Base-by-base conservation (phyloP, 352 stramenopile genomes). In the Pythium dissotocum region DNA sequence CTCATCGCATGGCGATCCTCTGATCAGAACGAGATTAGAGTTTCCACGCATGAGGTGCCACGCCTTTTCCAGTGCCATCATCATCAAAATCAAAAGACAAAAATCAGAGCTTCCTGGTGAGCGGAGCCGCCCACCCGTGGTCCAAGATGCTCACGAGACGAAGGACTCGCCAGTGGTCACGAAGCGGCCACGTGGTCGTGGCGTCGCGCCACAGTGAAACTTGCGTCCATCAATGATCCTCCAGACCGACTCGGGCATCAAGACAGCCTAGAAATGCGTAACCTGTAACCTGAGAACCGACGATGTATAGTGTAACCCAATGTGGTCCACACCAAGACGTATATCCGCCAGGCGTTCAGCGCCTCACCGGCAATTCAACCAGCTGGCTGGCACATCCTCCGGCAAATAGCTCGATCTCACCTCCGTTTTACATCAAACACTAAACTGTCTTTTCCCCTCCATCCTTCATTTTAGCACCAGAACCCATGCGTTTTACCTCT, bases 301-400 rank as follows among this genome's bases (percentile, higher is more conserved):
- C 1, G 1, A 6, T 53, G 46, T 53, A 53, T 53, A 53, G 6
- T 26, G 33, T 48, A 60, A 48, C 32, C 36, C 32, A 26, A 28
- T 12, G 32, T 60, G 54, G 36, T 60, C 54, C 46, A 53, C 46
- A 53, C 9, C 46, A 32, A 28, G 0, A 10, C 33, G 32, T 48
- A 60, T 44, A 32, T 9, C 54, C 54, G 10, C 10, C 16, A 61
- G 38, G 55, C 44, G 55, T 61, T 61, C 55, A 61, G 55, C 16
- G 35, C 55, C 55, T 26, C 54, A 35, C 6, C 46, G n/a, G n/a
- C n/a, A 53, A 61, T 61, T 61, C 55, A 61, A 61, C 33, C 55
- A 61, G 14, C 55, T 61, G 55, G 32, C 18, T 0, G 18, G 35
- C 55, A 35, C 55, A 61, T 61, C 55, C 24, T 32, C 46, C 21